Evolutionary conservation across 345 rosid species (phyloP).

Genomic region (Euclidium syriacum): DNA sequence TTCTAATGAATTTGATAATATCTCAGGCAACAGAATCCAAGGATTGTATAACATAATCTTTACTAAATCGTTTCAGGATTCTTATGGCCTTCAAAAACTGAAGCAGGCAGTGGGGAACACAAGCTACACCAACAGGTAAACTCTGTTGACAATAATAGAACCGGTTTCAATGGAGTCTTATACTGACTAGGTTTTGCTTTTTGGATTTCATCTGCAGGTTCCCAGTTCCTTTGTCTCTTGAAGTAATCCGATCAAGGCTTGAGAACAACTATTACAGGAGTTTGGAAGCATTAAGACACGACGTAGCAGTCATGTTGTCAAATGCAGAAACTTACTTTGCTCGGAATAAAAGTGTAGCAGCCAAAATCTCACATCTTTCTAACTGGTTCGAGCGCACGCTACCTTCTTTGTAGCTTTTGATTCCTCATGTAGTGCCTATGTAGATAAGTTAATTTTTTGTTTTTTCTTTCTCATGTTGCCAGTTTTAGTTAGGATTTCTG

Average conservation of each 20-base stretch:
- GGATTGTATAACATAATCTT: conserved; percentile 10
- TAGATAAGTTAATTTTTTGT: conserved; percentile 30
- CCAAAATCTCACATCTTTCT: conserved; percentile 54
- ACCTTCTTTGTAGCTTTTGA: conserved; percentile 40
- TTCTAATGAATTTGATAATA: not conserved
- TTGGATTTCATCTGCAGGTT: conserved; percentile 50
- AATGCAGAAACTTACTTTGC: conserved; percentile 65
- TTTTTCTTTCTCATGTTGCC: not conserved
- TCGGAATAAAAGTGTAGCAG: conserved; percentile 46
- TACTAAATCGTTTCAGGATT: conserved; percentile 54
- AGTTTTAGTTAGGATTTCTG: conserved; percentile 19
- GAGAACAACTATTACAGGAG: conserved; percentile 81
- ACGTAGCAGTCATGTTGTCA: conserved; percentile 54
- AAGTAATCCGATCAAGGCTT: conserved; percentile 61
- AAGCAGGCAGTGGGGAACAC: conserved; percentile 64
- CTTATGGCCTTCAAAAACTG: conserved; percentile 70
- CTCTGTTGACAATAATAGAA: not conserved
- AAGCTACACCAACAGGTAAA: conserved; percentile 82
- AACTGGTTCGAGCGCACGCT: conserved; percentile 46
- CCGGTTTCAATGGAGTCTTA: not conserved
- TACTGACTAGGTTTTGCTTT: not conserved
- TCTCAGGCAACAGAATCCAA: not conserved
- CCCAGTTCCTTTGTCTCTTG: conserved; percentile 81
- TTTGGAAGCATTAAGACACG: conserved; percentile 73
- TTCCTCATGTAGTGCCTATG: conserved; percentile 19